Base-by-base conservation (phyloP, 2,329 filamentous ascomycete species). In the Colletotrichum caudatum region DNA sequence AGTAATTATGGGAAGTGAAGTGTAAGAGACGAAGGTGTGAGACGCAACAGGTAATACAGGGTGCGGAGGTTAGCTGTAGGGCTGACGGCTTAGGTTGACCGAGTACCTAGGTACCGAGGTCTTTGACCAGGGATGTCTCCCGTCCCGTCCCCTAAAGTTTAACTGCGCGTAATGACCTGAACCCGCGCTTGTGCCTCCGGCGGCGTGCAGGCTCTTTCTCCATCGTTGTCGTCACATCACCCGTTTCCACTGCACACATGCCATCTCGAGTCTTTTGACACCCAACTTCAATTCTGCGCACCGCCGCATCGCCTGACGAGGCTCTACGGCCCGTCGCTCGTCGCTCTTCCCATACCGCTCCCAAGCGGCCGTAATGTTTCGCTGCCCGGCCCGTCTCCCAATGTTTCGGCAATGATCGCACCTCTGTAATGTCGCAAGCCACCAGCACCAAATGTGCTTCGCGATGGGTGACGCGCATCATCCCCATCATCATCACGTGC, bases 401-500 rank as follows among this genome's bases (percentile, higher is more conserved):
- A 64, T 64, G 37, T 35, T 35, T 29, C 39, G 64, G 64, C 60
- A 60, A 65, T 67, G 69, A 57, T 46, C 53, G 50, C 26, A 58
- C 63, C 29, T 51, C 48, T 44, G 65, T 60, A 59, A 74, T 74
- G 74, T 65, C 74, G 64, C 68, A 74, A 60, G 74, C 74, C 75
- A 72, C 64, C 53, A 82, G 81, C 75, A 80, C 78, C 12, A 78
- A 77, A 75, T 82, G 84, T 74, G 82, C 85, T 61, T 90, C 89
- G 79, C 82, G 87, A 76, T 89, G 87, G 81, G 85, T 88, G 59
- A 89, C 90, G 63, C 87, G 91, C 70, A 81, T 92, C 67, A 90
- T 97, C 68, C 94, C 94, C 5, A 75, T 91, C 50, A 78, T 95
- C 62, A 87, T 97, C 51, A 81, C 90, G 44, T 91, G 86, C 39